These are phyloP conservation scores for Claviceps cyperi DNA, from an alignment of 2,329 filamentous ascomycete species.

Conservation along the genomic window DNA sequence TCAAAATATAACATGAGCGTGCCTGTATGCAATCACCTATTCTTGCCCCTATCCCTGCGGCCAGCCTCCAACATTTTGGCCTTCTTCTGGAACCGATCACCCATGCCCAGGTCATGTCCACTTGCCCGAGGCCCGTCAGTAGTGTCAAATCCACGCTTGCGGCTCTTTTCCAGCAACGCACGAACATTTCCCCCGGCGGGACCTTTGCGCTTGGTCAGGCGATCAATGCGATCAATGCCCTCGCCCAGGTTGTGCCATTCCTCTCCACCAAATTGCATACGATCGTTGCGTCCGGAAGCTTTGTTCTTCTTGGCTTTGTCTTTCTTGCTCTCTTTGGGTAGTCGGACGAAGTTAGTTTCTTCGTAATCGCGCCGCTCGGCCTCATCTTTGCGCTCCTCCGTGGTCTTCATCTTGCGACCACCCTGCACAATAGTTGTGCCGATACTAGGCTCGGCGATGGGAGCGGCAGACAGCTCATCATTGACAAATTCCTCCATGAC, in stretches of 20 bases:
- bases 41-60: constrained; percentile 29
- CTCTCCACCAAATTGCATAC: constrained; percentile 73
- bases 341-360: constrained; percentile 77
- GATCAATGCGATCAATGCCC: constrained; percentile 74
- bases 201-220: constrained; percentile 58
- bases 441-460: constrained; percentile 75
- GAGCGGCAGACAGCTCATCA: constrained; percentile 69
- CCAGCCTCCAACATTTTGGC: constrained; percentile 40
- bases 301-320: constrained; percentile 53
- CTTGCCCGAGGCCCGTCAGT: constrained; percentile 54
- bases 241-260: constrained; percentile 81
- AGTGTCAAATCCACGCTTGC: constrained; percentile 61
- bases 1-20: background rate
- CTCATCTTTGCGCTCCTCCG: constrained; percentile 61
- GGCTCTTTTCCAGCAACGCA: constrained; percentile 64
- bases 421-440: constrained; percentile 74
- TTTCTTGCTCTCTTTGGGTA: constrained; percentile 81
- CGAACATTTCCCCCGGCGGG: constrained; percentile 39
- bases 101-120: constrained; percentile 46
- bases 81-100: constrained; percentile 60
- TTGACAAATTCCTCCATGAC: constrained; percentile 87
- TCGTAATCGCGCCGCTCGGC: constrained; percentile 74
- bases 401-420: constrained; percentile 66
- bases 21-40: constrained; percentile 13
- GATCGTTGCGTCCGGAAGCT: constrained; percentile 30